Evolutionary conservation across 2,329 filamentous ascomycete genomes (phyloP).

Genomic region (Colletotrichum sp.): DNA sequence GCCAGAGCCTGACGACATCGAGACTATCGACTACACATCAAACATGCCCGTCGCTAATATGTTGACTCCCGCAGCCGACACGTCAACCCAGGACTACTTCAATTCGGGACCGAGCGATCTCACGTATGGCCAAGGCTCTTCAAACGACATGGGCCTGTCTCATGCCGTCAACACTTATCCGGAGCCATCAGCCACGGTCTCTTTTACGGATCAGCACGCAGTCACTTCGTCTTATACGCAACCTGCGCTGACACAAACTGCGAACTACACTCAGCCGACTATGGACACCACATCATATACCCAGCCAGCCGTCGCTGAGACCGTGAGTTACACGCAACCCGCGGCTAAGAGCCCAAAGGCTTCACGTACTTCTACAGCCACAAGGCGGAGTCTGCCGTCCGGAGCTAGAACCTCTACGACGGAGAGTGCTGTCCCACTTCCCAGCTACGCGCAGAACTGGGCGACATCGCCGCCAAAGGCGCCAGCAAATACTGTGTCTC

Average conservation of each 20-base stretch:
- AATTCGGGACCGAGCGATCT: slow-evolving; percentile 28
- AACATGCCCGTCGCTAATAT: slow-evolving; percentile 31
- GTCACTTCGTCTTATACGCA: not conserved
- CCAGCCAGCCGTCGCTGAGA: not conserved
- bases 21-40: slow-evolving; percentile 20
- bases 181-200: not conserved
- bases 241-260: not conserved
- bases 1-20: slow-evolving; percentile 16
- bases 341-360: not conserved
- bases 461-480: not conserved
- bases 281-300: not conserved
- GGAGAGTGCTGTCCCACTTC: not conserved
- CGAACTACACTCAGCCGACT: not conserved
- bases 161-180: not conserved
- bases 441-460: slow-evolving; percentile 2
- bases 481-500: not conserved
- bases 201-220: slow-evolving; percentile 4
- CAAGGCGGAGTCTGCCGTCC: slow-evolving; percentile 17
- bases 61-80: slow-evolving; percentile 26
- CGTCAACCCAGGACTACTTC: slow-evolving; percentile 31
- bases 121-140: slow-evolving; percentile 26
- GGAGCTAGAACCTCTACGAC: not conserved
- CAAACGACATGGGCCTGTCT: not conserved
- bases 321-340: not conserved
- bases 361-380: not conserved